phyloP scores from a whole-genome alignment of 805 yeast genomes.

The Hanseniaspora guilliermondii region DNA sequence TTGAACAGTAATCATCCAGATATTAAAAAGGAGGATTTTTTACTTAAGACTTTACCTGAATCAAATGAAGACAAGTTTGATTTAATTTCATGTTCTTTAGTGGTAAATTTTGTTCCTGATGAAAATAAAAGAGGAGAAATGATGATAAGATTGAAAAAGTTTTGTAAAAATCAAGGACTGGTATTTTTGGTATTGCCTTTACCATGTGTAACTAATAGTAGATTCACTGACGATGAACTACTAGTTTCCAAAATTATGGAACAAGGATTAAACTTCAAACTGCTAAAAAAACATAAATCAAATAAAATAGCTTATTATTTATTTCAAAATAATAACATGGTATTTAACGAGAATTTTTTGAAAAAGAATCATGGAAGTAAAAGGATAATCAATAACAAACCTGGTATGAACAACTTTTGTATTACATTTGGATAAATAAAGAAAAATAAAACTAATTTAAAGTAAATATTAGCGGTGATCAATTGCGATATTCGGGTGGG shows the following conservation, averaged over 20 bases:
- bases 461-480: too few species aligned
- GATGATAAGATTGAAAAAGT: constrained; percentile 43
- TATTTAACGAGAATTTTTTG: not conserved
- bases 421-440: not conserved
- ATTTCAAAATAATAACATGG: constrained; percentile 35
- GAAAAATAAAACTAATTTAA: too few species aligned
- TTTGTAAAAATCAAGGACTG: constrained; percentile 30
- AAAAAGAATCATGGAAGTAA: not conserved
- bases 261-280: constrained; percentile 46
- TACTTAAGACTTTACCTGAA: constrained; percentile 56
- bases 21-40: constrained; percentile 70
- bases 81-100: constrained; percentile 71
- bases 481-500: constrained; percentile 10
- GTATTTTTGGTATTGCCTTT: constrained; percentile 76
- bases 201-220: constrained; percentile 73
- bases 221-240: constrained; percentile 47
- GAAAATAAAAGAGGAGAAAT: constrained; percentile 62
- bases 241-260: constrained; percentile 35
- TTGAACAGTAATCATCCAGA: constrained; percentile 62
- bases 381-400: not conserved
- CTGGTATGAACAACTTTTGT: constrained; percentile 4
- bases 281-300: constrained; percentile 42
- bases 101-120: constrained; percentile 75
- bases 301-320: constrained; percentile 66
- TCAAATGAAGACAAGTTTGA: constrained; percentile 37